Evolutionary conservation across 208 protist species (phyloP).

Genomic region (Leishmania guyanensis): DNA sequence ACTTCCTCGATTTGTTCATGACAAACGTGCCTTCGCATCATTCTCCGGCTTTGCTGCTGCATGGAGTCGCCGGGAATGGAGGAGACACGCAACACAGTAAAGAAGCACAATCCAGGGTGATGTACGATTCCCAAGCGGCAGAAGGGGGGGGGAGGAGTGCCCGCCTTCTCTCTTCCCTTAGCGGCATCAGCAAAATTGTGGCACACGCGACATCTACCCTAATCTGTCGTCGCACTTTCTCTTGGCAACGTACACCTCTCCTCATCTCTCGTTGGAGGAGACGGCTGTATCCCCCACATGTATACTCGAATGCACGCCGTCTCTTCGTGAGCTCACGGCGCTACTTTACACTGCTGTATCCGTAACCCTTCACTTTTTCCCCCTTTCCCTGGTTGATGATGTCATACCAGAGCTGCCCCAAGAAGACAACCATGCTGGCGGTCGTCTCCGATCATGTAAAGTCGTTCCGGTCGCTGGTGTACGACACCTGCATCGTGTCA

Average conservation of each 20-base stretch:
- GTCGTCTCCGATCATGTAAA: constrained; percentile 26
- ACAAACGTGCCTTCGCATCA: background rate
- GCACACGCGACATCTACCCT: background rate
- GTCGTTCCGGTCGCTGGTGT: constrained; percentile 51
- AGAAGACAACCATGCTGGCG: constrained; percentile 32
- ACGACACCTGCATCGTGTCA: constrained; percentile 56
- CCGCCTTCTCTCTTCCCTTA: background rate
- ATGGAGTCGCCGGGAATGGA: background rate
- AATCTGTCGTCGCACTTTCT: background rate
- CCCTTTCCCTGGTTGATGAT: background rate
- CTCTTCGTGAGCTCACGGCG: background rate
- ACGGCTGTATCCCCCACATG: background rate
- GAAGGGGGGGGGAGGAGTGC: background rate
- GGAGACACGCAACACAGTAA: background rate
- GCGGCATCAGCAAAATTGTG: background rate
- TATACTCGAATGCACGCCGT: background rate
- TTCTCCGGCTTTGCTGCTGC: background rate
- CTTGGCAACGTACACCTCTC: background rate
- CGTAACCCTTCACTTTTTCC: background rate
- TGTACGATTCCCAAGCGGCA: background rate
- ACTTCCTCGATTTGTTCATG: background rate
- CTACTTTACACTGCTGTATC: background rate
- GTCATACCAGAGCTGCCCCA: background rate
- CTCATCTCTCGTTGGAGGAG: background rate
- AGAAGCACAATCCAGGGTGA: background rate